Base-by-base conservation (phyloP, 2,329 filamentous ascomycete species). In the Byssochlamys sp. region DNA sequence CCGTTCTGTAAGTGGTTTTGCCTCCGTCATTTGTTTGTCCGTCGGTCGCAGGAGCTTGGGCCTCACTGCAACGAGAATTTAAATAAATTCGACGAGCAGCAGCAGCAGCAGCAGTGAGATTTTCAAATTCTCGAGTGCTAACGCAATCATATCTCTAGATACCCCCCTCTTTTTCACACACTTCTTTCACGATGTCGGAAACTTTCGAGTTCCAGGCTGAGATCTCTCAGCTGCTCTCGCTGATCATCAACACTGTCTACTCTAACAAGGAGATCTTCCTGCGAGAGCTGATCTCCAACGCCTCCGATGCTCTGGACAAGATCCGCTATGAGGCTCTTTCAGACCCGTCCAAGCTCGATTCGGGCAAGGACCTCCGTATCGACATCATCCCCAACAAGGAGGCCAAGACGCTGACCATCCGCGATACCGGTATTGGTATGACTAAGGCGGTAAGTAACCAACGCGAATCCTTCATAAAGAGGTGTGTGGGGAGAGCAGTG, bases 201-300 rank as follows among this genome's bases (percentile, higher is more conserved):
- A 96, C 91, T 69, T 99, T 99, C 82, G 92, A 97, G 88, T 99
- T 97, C 84, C 94, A 99, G 88, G 94, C 94, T 88, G 94, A 99
- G 89, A 99, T 99, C 77, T 97, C 92, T 89, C 94, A 99, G 90
- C 90, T 99, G 67, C 89, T 99, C 76, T 91, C 88, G 69, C 89
- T 99, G 77, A 99, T 99, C 81, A 99, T 99, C 86, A 99, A 99
- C 89, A 97, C 94, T 67, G 94, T 99, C 82, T 99, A 97, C 85
- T 96, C 91, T 70, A 99, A 99, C 88, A 99, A 99, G 85, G 94
- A 97, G 82, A 97, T 99, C 77, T 99, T 99, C 87, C 82, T 99
- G 72, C 84, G 94, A 88, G 94, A 99, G 82, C 77, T 99, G 71
- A 90, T 99, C 74, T 97, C 94, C 81, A 99, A 99, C 81, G 88